Percentiles rank a stretch among this genome's conserved stretches.
These are phyloP conservation scores for Ganoderma sinense DNA, from an alignment of 1,284 basidiomycete genomes.

Conservation along the genomic window DNA sequence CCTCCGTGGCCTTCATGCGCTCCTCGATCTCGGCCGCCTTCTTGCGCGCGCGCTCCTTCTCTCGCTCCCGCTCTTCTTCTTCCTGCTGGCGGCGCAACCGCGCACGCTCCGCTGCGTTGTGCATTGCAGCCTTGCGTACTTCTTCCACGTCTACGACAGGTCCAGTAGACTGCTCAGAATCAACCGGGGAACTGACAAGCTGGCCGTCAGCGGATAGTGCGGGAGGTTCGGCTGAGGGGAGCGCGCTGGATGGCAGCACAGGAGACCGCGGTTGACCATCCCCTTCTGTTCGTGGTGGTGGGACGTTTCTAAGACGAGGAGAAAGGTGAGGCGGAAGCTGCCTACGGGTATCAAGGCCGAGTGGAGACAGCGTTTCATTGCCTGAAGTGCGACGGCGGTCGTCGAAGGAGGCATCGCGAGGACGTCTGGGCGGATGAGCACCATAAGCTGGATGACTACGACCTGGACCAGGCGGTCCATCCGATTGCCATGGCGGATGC, in stretches of 20 bases:
- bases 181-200: conserved; percentile 32
- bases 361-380: conserved; percentile 26
- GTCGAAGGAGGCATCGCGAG: conserved; percentile 28
- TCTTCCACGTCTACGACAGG: conserved; percentile 72
- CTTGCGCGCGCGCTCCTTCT: conserved; percentile 82
- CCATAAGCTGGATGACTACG: conserved; percentile 9
- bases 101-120: conserved; percentile 88
- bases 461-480: conserved; percentile 17
- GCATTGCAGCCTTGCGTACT: conserved; percentile 86
- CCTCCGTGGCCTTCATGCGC: conserved; percentile 62
- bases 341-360: conserved; percentile 36
- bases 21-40: conserved; percentile 90
- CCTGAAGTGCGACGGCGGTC: conserved; percentile 34
- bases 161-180: conserved; percentile 42
- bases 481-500: conserved; percentile 18
- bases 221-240: conserved; percentile 18
- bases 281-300: conserved; percentile 14
- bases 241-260: conserved; percentile 1
- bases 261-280: conserved; percentile 9
- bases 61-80: conserved; percentile 85
- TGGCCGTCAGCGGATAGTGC: conserved; percentile 23
- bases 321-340: conserved; percentile 45
- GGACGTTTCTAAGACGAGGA: conserved; percentile 18
- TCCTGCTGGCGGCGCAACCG: conserved; percentile 82
- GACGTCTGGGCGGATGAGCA: conserved; percentile 21